These are phyloP conservation scores for Cyanidiococcus yangmingshanensis DNA, from an alignment of 23 red algal species.

Conservation along the genomic window DNA sequence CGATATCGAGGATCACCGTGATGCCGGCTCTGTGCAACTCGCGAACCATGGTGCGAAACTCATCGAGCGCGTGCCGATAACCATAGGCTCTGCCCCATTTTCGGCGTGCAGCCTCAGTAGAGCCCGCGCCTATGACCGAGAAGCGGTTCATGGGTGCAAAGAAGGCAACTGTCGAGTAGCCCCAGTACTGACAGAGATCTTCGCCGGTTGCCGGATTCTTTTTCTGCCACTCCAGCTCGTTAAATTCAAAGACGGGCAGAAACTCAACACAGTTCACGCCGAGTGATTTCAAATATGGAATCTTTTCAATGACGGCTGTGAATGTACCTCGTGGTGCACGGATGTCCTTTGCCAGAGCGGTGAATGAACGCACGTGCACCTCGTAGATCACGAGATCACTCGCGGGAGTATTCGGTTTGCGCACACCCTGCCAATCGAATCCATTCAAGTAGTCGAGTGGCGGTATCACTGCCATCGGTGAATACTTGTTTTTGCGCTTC, in stretches of 20 bases:
- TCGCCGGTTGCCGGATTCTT: constrained; percentile 17
- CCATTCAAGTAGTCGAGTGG: constrained; percentile 15
- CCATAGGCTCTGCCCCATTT: background rate
- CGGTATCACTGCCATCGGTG: constrained; percentile 50
- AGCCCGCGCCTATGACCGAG: background rate
- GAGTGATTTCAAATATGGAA: constrained; percentile 25
- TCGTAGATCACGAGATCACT: constrained; percentile 22
- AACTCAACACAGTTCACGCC: constrained; percentile 32
- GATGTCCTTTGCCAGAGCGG: background rate
- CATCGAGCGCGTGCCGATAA: constrained; percentile 7
- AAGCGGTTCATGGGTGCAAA: constrained; percentile 29
- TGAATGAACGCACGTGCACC: constrained; percentile 30
- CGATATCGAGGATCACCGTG: constrained; percentile 24
- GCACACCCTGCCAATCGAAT: constrained; percentile 89
- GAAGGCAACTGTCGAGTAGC: constrained; percentile 31
- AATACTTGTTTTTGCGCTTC: constrained; percentile 24
- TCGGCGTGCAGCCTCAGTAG: background rate
- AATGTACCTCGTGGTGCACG: background rate
- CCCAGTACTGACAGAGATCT: constrained; percentile 32
- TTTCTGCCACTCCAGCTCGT: constrained; percentile 25
- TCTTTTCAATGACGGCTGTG: constrained; percentile 24
- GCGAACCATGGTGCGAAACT: constrained; percentile 22
- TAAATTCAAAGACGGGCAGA: constrained; percentile 30
- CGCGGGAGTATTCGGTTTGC: constrained; percentile 38
- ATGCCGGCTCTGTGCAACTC: constrained; percentile 27